These are phyloP conservation scores for Entomortierella lignicola DNA, from an alignment of 192 early-diverging fungal species.

Conservation along the genomic window DNA sequence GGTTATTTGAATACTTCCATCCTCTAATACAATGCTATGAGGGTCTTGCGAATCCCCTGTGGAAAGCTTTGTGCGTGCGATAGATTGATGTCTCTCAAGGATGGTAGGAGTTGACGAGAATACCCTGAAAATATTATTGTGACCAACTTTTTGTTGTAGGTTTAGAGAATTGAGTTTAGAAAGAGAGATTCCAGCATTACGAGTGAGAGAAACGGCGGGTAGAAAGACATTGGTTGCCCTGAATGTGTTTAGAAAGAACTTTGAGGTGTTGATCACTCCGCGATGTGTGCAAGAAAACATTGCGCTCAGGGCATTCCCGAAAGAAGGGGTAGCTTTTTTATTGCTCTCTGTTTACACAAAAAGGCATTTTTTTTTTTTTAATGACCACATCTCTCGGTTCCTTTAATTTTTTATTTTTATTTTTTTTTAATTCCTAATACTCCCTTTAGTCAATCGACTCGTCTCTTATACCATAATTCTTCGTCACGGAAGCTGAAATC, in stretches of 20 bases:
- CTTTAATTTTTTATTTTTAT: not conserved
- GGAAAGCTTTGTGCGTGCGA: too few species aligned
- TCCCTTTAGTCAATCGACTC: too few species aligned
- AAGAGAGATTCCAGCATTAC: not conserved
- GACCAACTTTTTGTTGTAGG: not conserved
- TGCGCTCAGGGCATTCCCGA: not conserved
- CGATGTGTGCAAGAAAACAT: conserved; percentile 17
- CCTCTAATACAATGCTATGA: conserved; percentile 13
- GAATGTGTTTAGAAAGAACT: conserved; percentile 2
- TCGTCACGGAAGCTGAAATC: too few species aligned
- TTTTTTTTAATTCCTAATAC: not conserved
- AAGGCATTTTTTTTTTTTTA: not conserved
- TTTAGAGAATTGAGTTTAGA: not conserved
- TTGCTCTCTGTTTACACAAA: not conserved
- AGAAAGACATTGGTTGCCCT: not conserved
- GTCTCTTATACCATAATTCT: too few species aligned
- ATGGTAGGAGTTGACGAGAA: conserved; percentile 1
- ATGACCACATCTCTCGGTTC: not conserved
- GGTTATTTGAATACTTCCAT: conserved; percentile 12
- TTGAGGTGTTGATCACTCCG: conserved; percentile 10
- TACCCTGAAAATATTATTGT: not conserved
- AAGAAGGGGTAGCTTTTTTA: too few species aligned
- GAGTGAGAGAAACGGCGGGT: not conserved
- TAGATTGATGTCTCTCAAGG: not conserved
- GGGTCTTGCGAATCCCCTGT: not conserved